Conservation (phyloP, 139 green algal species). For the Gonium pectorale region DNA sequence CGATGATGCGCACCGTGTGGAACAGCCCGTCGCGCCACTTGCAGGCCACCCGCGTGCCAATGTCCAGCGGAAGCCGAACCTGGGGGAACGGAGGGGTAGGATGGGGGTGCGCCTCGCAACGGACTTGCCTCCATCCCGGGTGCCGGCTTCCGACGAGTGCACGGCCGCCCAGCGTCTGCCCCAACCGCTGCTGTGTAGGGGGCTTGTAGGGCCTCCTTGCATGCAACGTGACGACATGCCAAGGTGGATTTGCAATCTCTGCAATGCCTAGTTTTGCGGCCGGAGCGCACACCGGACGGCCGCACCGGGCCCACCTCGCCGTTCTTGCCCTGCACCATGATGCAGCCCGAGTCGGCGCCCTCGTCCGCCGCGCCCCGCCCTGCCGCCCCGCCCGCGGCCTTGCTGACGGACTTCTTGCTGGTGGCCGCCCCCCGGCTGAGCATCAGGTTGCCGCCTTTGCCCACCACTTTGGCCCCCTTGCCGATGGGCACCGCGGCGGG, state of each 20-base stretch:
- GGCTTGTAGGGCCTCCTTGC: no score
- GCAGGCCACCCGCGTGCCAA: constrained; percentile 82
- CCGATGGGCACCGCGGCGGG: constrained; percentile 20
- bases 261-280: no score
- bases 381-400: not conserved
- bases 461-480: constrained; percentile 38
- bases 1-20: constrained; percentile 87
- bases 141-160: no score
- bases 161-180: no score
- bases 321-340: constrained; percentile 18
- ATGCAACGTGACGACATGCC: no score
- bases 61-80: constrained; percentile 88
- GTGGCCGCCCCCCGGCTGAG: not conserved
- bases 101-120: not conserved
- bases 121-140: no score
- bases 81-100: constrained; percentile 12
- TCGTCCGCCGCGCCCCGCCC: constrained; percentile 16
- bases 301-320: constrained; percentile 26
- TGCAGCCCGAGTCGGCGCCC: not conserved
- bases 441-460: constrained; percentile 39
- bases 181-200: no score
- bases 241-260: no score
- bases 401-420: constrained; percentile 17
- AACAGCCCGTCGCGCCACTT: constrained; percentile 84
- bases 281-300: no score